These are phyloP conservation scores for Ceratobasidium sp. DNA, from an alignment of 1,284 basidiomycete species.

Conservation along the genomic window DNA sequence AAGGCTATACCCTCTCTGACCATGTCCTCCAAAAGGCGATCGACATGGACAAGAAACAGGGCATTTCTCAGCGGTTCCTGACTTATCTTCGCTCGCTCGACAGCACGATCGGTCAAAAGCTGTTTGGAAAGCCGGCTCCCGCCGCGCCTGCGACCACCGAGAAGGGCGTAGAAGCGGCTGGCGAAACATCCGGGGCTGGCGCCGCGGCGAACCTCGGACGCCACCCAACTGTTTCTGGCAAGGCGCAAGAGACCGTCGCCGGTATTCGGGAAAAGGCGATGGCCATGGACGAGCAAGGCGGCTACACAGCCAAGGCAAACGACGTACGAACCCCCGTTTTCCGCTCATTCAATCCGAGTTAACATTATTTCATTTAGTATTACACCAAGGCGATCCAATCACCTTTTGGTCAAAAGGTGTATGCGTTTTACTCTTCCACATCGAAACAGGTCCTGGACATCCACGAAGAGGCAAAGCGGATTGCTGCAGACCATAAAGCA, in stretches of 20 bases:
- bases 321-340: slow-evolving; percentile 62
- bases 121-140: slow-evolving; percentile 64
- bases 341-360: not conserved
- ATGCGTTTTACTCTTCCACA: slow-evolving; percentile 79
- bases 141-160: slow-evolving; percentile 14
- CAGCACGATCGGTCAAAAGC: slow-evolving; percentile 70
- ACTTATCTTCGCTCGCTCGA: slow-evolving; percentile 79
- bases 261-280: slow-evolving; percentile 72
- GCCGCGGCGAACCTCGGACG: slow-evolving; percentile 15
- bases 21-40: slow-evolving; percentile 84
- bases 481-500: slow-evolving; percentile 70
- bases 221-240: slow-evolving; percentile 70
- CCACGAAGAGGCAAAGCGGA: slow-evolving; percentile 86
- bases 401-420: slow-evolving; percentile 79
- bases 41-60: slow-evolving; percentile 84
- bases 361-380: slow-evolving; percentile 63
- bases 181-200: slow-evolving; percentile 9
- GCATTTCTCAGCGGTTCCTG: slow-evolving; percentile 87
- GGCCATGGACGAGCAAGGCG: slow-evolving; percentile 83
- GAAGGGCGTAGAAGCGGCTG: not conserved
- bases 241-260: slow-evolving; percentile 71
- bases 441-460: slow-evolving; percentile 85
- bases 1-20: slow-evolving; percentile 86
- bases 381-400: slow-evolving; percentile 80
- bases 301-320: slow-evolving; percentile 72